Evolutionary conservation across 495 filamentous ascomycete genomes (phyloP).

Genomic region (Achaetomiella virescens): DNA sequence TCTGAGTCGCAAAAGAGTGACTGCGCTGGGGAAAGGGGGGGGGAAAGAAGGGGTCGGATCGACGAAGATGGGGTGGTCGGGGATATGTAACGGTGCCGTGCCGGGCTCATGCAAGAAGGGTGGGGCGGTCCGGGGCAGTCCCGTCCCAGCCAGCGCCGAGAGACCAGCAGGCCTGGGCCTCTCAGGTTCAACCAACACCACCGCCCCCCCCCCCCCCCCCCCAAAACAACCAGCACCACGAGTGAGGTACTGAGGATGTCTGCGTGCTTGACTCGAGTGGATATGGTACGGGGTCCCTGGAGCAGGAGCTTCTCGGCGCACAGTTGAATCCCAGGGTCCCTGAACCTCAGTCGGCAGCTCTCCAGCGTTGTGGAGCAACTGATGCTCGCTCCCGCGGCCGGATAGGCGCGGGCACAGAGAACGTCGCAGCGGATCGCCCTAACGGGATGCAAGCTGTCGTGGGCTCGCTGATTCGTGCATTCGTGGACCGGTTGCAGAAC

Average conservation of each 20-base stretch:
- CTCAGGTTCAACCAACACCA: not conserved
- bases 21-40: conserved; percentile 25
- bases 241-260: conserved; percentile 16
- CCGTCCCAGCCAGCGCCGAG: not conserved
- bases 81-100: conserved; percentile 22
- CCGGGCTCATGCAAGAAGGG: conserved; percentile 8
- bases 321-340: conserved; percentile 17
- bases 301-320: conserved; percentile 6
- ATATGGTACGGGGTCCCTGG: conserved; percentile 11
- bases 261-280: conserved; percentile 16
- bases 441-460: conserved; percentile 9
- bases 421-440: not conserved
- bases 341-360: conserved; percentile 9
- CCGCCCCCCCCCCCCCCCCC: too few species aligned
- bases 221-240: conserved; percentile 3
- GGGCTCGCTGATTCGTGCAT: conserved; percentile 2
- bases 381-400: not conserved
- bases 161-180: conserved; percentile 6
- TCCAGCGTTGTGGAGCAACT: not conserved
- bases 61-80: conserved; percentile 19
- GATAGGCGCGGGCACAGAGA: not conserved
- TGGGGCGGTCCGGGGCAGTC: conserved; percentile 2
- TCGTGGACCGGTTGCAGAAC: not conserved
- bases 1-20: conserved; percentile 32
- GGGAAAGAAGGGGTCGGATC: conserved; percentile 19